These are phyloP conservation scores for Centella asiatica DNA, from an alignment of 129 eudicot genomes.

Conservation along the genomic window DNA sequence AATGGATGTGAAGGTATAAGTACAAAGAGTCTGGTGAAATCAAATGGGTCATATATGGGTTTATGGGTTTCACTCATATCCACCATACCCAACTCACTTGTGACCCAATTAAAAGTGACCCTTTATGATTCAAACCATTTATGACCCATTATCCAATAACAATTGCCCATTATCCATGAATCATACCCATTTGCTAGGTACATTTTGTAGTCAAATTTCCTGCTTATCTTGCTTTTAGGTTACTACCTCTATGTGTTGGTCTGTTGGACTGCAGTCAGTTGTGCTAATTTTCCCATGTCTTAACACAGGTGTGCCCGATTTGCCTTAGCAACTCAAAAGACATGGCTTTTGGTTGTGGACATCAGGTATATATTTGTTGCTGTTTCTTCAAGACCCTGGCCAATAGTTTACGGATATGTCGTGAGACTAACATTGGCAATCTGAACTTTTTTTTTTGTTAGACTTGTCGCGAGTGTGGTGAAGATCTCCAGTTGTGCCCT, in stretches of 20 bases:
- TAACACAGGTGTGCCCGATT: conserved; percentile 75
- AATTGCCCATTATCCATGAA: no score
- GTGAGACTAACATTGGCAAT: neutral
- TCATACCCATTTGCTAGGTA: no score
- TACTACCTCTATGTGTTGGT: neutral
- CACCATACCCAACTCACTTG: no score
- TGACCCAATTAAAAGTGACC: no score
- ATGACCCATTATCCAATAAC: no score
- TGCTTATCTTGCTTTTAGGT: no score
- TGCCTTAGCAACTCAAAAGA: conserved; percentile 69
- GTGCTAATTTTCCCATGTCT: conserved; percentile 10
- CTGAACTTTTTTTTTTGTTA: conserved; percentile 19
- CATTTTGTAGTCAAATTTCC: no score
- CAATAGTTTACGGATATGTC: neutral
- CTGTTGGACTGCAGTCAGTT: neutral
- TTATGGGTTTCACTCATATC: no score
- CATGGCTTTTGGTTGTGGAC: conserved; percentile 99
- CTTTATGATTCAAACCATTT: no score
- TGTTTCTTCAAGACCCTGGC: neutral
- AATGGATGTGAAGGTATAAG: no score
- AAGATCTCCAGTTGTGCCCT: conserved; percentile 64
- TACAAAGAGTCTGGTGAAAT: no score
- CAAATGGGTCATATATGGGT: no score
- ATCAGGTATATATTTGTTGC: conserved; percentile 61
- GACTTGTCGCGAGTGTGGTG: conserved; percentile 91